Evolutionary conservation across 2,329 filamentous ascomycete genomes (phyloP), one percentile per base, ranked within the genome.

Genomic region (Epichloe gansuensis): DNA sequence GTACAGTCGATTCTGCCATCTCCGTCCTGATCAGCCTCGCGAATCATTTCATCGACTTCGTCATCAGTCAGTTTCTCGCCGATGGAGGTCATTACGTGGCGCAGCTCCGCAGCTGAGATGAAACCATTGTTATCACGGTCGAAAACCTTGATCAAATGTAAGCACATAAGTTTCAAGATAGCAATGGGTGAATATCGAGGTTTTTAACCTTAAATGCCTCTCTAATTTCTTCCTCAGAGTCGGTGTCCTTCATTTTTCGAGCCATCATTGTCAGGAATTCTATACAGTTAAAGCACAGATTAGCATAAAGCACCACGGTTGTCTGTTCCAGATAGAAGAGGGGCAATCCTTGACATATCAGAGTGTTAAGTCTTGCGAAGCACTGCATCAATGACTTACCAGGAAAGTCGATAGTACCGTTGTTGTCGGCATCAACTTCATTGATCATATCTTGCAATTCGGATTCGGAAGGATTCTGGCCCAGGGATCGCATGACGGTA

Each of bases 261-360:
- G 87, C 87, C 87, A 93, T 93, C 87, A 93, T 93, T 58, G 87
- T 93, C 56, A 93, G 76, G 72, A 93, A 93, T 67, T 93, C 87
- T 91, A 64, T 47, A 11, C 31, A 23, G 27, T 41, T 8, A 13
- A 13, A 17, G 45, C 36, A n/a, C 40, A 40, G 4, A 41, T 50
- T 44, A 50, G 48, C 23, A 34, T 11, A 7, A 5, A n/a, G 4
- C 21, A 15, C 3, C 3, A 13, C 5, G 17, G 1, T 38, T 15
- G 6, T 11, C 38, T 27, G 7, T 21, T 42, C 7, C 4, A 17
- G 40, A 42, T 13, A n/a, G 15, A n/a, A 13, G 5, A 39, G 15
- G 36, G 13, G 15, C 36, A n/a, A n/a, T 39, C 31, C 31, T 39
- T 39, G 15, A 21, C 11, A 12, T 4, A 25, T 13, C 21, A 23